Percentiles rank a stretch among this genome's conserved stretches.
Evolutionary conservation across 1,284 basidiomycete genomes (phyloP).

Genomic region (Microbotryum silenes-acaulis): DNA sequence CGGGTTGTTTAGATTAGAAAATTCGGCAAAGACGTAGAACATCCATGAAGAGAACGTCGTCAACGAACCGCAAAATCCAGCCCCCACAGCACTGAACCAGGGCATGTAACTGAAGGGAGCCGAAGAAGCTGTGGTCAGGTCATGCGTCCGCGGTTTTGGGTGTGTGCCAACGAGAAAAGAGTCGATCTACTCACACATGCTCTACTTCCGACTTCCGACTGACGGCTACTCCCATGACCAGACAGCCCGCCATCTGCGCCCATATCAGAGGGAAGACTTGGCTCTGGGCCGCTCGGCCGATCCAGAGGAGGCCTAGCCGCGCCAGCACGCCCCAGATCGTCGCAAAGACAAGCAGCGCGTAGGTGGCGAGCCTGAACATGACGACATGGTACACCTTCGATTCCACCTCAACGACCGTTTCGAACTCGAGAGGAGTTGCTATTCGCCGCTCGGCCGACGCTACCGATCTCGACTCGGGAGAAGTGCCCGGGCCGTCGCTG

Average conservation of each 20-base stretch:
- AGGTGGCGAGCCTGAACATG: slow-evolving; percentile 29
- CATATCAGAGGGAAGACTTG: slow-evolving; percentile 79
- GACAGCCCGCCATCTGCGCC: slow-evolving; percentile 79
- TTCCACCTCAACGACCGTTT: slow-evolving; percentile 11
- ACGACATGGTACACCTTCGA: slow-evolving; percentile 31
- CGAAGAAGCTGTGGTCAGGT: not conserved
- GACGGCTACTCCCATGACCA: slow-evolving; percentile 77
- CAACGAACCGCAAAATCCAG: slow-evolving; percentile 89
- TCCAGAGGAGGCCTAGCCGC: slow-evolving; percentile 40
- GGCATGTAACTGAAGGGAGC: slow-evolving; percentile 62
- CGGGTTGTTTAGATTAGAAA: slow-evolving; percentile 60
- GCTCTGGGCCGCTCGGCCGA: slow-evolving; percentile 58
- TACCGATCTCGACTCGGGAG: no score
- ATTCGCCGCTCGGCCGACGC: no score
- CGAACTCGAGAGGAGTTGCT: no score
- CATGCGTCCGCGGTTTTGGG: not conserved
- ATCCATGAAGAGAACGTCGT: slow-evolving; percentile 98
- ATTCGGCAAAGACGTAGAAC: slow-evolving; percentile 75
- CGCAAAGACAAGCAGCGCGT: slow-evolving; percentile 38
- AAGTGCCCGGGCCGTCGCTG: no score
- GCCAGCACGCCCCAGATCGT: slow-evolving; percentile 42
- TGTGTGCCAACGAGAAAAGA: no score
- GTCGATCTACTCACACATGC: slow-evolving; percentile 54
- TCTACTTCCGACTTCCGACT: slow-evolving; percentile 62
- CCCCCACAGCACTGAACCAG: slow-evolving; percentile 78